Conservation (phyloP, 2,329 filamentous ascomycete genomes). For the Claviceps monticola region DNA sequence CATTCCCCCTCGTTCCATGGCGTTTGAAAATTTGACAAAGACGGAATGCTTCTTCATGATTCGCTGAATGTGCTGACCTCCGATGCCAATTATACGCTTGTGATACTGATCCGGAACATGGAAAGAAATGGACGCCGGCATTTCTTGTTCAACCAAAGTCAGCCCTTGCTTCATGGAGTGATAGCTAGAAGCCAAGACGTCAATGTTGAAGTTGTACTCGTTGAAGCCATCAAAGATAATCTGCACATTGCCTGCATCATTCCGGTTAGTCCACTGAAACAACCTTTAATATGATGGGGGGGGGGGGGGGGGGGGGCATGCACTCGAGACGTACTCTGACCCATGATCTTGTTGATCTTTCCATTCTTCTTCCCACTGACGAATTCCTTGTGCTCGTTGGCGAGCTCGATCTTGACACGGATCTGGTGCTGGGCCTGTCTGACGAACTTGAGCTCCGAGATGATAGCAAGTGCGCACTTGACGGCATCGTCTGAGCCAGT, state of each 20-base stretch:
- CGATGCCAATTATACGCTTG: conserved; percentile 97
- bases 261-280: not conserved
- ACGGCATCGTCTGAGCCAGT: conserved; percentile 94
- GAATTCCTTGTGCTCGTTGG: conserved; percentile 98
- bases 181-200: conserved; percentile 84
- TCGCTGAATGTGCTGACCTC: conserved; percentile 93
- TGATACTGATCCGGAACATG: conserved; percentile 98
- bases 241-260: conserved; percentile 66
- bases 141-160: conserved; percentile 90
- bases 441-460: conserved; percentile 83
- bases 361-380: conserved; percentile 99
- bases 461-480: conserved; percentile 86
- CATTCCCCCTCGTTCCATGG: conserved; percentile 84
- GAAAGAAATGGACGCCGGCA: conserved; percentile 98
- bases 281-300: no score
- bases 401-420: conserved; percentile 93
- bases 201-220: conserved; percentile 99
- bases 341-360: conserved; percentile 99
- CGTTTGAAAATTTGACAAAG: conserved; percentile 98
- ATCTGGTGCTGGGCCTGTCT: conserved; percentile 82
- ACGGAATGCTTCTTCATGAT: conserved; percentile 99
- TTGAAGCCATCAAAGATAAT: conserved; percentile 99
- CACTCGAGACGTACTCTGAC: conserved; percentile 49
- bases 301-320: not conserved
- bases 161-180: conserved; percentile 90